Conservation (phyloP, 768 basidiomycete species). For the Termitomyces sp. region DNA sequence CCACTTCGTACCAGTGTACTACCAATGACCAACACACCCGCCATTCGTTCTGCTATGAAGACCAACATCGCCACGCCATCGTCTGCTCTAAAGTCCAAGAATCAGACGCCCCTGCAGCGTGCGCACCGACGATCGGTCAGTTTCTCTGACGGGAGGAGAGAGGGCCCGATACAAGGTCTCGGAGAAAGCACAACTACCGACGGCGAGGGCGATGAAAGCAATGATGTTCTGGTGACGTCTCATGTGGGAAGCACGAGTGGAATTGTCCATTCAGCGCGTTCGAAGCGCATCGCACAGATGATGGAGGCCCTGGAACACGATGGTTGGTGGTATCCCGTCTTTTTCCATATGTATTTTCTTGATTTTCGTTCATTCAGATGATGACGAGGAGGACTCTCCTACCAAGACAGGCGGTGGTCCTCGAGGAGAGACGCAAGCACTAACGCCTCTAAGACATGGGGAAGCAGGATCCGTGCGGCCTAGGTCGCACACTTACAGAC, state of each 20-base stretch:
- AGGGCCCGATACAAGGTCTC: conserved; percentile 79
- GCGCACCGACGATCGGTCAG: conserved; percentile 83
- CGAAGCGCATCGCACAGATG: conserved; percentile 80
- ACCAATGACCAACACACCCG: conserved; percentile 26
- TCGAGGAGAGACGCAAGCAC: conserved; percentile 46
- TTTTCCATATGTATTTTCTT: not conserved
- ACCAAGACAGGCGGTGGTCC: conserved; percentile 42
- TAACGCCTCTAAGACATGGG: conserved; percentile 29
- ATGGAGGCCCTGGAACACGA: conserved; percentile 69
- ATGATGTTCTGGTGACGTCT: conserved; percentile 14
- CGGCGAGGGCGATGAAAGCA: conserved; percentile 31
- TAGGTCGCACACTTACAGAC: conserved; percentile 38
- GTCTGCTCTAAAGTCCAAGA: conserved; percentile 52
- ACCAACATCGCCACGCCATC: conserved; percentile 47
- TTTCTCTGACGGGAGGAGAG: conserved; percentile 91
- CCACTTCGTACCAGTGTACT: conserved; percentile 20
- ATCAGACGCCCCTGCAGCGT: conserved; percentile 52
- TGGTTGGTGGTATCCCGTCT: conserved; percentile 39
- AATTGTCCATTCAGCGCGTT: conserved; percentile 59
- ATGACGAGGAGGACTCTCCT: conserved; percentile 42
- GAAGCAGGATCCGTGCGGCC: conserved; percentile 25
- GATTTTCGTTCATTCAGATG: conserved; percentile 19
- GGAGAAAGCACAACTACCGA: conserved; percentile 33
- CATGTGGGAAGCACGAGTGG: conserved; percentile 21
- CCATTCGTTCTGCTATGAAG: conserved; percentile 42